Conservation (phyloP, 441 rosid species). For the Gossypium schwendimanii region DNA sequence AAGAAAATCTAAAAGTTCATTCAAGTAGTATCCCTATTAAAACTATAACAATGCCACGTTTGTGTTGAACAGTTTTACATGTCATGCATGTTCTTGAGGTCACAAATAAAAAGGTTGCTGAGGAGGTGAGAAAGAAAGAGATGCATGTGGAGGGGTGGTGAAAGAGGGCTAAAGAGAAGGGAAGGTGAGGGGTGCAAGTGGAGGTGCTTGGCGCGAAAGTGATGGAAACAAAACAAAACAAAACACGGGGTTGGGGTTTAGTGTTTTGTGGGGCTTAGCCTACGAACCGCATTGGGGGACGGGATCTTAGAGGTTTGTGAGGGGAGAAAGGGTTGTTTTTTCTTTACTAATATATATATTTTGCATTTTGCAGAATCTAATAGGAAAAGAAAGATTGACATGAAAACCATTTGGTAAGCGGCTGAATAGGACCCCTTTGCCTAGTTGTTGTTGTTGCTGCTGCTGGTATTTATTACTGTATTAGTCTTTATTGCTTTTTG, state of each 20-base stretch:
- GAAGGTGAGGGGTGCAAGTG: not conserved
- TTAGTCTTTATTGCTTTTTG: not conserved
- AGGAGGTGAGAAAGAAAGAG: not conserved
- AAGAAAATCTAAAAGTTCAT: constrained; percentile 24
- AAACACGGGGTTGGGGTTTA: not conserved
- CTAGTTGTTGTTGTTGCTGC: constrained; percentile 6
- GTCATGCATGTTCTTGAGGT: not conserved
- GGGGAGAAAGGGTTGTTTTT: not conserved
- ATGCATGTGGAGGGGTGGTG: constrained; percentile 7
- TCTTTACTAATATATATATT: no score
- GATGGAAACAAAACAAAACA: constrained; percentile 23
- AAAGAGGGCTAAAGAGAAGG: not conserved
- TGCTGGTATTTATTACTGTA: constrained; percentile 2
- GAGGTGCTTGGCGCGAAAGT: constrained; percentile 29
- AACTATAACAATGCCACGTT: not conserved
- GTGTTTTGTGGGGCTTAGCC: constrained; percentile 20
- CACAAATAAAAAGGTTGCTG: not conserved
- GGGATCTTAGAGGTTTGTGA: not conserved
- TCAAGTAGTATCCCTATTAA: constrained; percentile 20
- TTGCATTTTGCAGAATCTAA: not conserved
- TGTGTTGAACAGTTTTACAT: not conserved
- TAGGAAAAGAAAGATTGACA: not conserved
- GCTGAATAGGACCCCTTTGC: constrained; percentile 16
- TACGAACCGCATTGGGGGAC: constrained; percentile 18
- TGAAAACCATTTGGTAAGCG: constrained; percentile 22